These are phyloP conservation scores for Fusarium concolor DNA, from an alignment of 2,329 filamentous ascomycete genomes.

Conservation along the genomic window DNA sequence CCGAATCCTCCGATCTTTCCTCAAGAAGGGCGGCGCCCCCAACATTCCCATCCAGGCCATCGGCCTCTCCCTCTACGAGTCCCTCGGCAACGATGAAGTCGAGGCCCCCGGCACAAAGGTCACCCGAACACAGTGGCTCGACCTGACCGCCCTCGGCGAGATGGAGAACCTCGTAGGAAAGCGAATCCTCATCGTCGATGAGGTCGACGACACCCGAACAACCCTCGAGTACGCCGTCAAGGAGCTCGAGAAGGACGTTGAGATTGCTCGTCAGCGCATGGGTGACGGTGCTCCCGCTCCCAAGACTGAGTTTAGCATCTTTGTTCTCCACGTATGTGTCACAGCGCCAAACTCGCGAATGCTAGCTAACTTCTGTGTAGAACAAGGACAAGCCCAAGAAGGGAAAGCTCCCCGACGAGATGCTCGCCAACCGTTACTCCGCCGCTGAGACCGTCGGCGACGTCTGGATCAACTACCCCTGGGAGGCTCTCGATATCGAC, in stretches of 20 bases:
- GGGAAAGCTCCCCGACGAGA: slow-evolving; percentile 81
- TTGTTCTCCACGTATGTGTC: slow-evolving; percentile 86
- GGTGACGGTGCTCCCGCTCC: slow-evolving; percentile 65
- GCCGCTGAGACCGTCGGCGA: slow-evolving; percentile 91
- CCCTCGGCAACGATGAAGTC: slow-evolving; percentile 69
- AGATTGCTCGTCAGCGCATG: slow-evolving; percentile 78
- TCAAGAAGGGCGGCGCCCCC: slow-evolving; percentile 85
- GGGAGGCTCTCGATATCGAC: slow-evolving; percentile 95
- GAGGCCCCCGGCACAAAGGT: slow-evolving; percentile 91
- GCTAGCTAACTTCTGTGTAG: slow-evolving; percentile 54
- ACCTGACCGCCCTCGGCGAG: slow-evolving; percentile 82
- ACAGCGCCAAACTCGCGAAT: no score
- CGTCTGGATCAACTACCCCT: slow-evolving; percentile 99
- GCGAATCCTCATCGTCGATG: slow-evolving; percentile 47
- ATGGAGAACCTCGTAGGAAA: slow-evolving; percentile 64
- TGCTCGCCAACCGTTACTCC: slow-evolving; percentile 81
- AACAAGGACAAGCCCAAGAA: slow-evolving; percentile 99
- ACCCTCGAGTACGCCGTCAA: slow-evolving; percentile 94
- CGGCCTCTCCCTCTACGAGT: slow-evolving; percentile 95
- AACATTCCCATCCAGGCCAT: slow-evolving; percentile 99
- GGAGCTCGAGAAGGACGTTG: slow-evolving; percentile 95
- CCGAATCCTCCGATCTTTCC: slow-evolving; percentile 96
- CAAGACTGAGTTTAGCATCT: slow-evolving; percentile 91
- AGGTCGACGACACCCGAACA: slow-evolving; percentile 95
- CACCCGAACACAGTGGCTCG: slow-evolving; percentile 97